Base-by-base conservation (phyloP, 139 green algal species). In the Haematococcus lacustris region DNA sequence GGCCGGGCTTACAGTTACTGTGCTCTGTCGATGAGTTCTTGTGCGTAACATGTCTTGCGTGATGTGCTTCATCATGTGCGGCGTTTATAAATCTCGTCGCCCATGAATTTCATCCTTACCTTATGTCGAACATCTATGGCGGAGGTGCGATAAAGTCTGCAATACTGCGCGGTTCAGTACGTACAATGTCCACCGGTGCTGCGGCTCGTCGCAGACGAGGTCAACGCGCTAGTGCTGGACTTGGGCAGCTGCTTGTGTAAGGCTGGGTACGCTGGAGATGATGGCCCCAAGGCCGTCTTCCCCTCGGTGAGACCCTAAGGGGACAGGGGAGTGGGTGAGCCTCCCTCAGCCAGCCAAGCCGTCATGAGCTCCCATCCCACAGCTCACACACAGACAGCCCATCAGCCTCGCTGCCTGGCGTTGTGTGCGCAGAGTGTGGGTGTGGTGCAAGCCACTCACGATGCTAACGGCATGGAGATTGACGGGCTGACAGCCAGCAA, bases 241-340 rank as follows among this genome's bases (percentile, higher is more conserved):
- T 33, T 97, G 1, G 95, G 94, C 3, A 90, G 84, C 1, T 84
- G 83, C 72, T 80, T 81, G 0, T 83, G 79, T 26, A 97, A 95
- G 74, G 93, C 88, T 3, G 95, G 95, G 28, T 99, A 98, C 79
- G 91, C 92, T 0, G 95, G 95, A 23, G 95, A 99, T 72, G 95
- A 99, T 73, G 90, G 88, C 0, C 95, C 95, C 1, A 97, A 98
- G 51, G 89, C 87, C 4, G 80, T 97, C 30, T 99, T 96, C 73
- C 92, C 93, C 0, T 95, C 93, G 59, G 83, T 86, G 38, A 9
- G 28, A 68, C 3, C 38, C 25, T 4, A 68, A 73, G 5, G 9
- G 34, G 32, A 51, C 9, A 21, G 9, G 34, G 4, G 30, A 13
- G 23, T 33, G 57, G 17, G 57, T 33, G 57, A n/a, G 6, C 5